Evolutionary conservation across 441 rosid species (phyloP).

Genomic region (Croton laevigatus): DNA sequence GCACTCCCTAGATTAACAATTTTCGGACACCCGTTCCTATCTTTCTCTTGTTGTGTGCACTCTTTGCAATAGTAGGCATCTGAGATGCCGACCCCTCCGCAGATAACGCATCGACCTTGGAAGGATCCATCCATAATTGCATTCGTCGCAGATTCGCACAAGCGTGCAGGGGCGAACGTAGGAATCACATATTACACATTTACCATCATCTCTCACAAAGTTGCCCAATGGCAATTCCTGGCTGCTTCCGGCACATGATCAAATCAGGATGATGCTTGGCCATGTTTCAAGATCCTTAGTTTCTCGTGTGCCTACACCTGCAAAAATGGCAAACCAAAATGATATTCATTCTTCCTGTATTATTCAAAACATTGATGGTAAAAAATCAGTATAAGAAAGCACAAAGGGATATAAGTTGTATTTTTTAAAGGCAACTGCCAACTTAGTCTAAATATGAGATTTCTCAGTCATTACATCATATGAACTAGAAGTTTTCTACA

Average conservation of each 20-base stretch:
- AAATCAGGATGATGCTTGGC: slow-evolving; percentile 96
- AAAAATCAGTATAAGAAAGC: background rate
- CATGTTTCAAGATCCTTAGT: slow-evolving; percentile 35
- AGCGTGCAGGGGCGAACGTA: slow-evolving; percentile 93
- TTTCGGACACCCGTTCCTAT: slow-evolving; percentile 89
- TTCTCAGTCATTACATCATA: too few relatives aligned
- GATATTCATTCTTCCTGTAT: background rate
- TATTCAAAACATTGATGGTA: background rate
- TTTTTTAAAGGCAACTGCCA: background rate
- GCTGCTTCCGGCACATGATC: slow-evolving; percentile 95
- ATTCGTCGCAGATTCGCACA: slow-evolving; percentile 82
- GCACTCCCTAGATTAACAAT: slow-evolving; percentile 88
- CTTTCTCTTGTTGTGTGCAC: slow-evolving; percentile 90
- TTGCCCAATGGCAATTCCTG: slow-evolving; percentile 84
- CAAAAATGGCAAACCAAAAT: background rate
- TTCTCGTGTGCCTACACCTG: background rate
- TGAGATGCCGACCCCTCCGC: slow-evolving; percentile 89
- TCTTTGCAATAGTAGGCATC: slow-evolving; percentile 90
- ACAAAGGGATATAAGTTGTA: background rate
- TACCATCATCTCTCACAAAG: slow-evolving; percentile 87
- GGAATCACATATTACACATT: slow-evolving; percentile 84
- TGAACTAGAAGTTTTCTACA: too few relatives aligned
- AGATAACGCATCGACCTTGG: slow-evolving; percentile 86
- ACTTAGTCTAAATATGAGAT: too few relatives aligned
- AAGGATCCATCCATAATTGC: slow-evolving; percentile 95